Evolutionary conservation across 1,139 yeast genomes (phyloP).

Genomic region (Hansenula sp.): DNA sequence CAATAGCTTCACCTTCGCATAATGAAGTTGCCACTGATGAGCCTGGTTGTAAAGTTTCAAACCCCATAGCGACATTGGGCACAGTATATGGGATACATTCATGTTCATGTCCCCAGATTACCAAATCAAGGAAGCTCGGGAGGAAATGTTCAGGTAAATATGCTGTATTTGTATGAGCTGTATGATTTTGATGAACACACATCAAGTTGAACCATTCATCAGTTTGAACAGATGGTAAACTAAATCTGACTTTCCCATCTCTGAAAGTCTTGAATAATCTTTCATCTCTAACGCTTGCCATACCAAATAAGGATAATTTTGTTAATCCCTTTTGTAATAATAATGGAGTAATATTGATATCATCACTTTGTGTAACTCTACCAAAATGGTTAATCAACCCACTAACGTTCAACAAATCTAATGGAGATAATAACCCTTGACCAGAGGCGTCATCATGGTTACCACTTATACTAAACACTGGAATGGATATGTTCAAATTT

Average conservation of each 20-base stretch:
- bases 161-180: constrained; percentile 75
- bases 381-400: constrained; percentile 93
- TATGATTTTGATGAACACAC: constrained; percentile 90
- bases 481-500: constrained; percentile 84
- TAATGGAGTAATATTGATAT: constrained; percentile 73
- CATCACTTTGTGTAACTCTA: constrained; percentile 70
- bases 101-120: constrained; percentile 98
- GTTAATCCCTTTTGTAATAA: constrained; percentile 80
- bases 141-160: constrained; percentile 81
- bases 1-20: constrained; percentile 77
- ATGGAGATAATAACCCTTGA: constrained; percentile 76
- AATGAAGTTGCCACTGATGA: constrained; percentile 92
- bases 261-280: constrained; percentile 78
- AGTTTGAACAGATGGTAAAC: constrained; percentile 58
- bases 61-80: constrained; percentile 62
- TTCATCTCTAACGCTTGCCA: constrained; percentile 88
- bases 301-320: constrained; percentile 80
- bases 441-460: constrained; percentile 98
- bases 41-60: constrained; percentile 88
- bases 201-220: constrained; percentile 80
- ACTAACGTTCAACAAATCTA: constrained; percentile 77
- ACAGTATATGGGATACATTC: constrained; percentile 80
- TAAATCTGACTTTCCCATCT: constrained; percentile 75
- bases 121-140: constrained; percentile 76
- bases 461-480: constrained; percentile 91